These are phyloP conservation scores for Mycosphaerella sp. DNA, from an alignment of 2,329 filamentous ascomycete genomes.

Conservation along the genomic window DNA sequence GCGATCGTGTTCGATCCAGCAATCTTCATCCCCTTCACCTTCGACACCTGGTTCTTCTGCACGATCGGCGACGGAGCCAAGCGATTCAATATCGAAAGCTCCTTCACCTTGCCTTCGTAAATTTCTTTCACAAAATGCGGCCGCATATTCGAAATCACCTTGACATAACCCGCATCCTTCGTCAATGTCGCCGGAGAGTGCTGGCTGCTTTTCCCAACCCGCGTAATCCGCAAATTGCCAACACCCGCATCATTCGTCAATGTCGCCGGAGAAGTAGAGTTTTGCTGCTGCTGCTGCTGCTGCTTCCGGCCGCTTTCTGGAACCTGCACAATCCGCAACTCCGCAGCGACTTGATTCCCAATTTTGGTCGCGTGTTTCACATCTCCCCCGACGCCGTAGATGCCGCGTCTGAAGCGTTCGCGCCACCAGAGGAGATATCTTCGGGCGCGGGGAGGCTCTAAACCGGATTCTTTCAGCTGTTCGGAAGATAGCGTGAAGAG, in stretches of 20 bases:
- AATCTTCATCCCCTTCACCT: slow-evolving; percentile 60
- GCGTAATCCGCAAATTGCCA: too few species aligned
- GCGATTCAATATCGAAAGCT: slow-evolving; percentile 21
- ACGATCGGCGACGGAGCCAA: slow-evolving; percentile 33
- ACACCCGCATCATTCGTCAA: too few species aligned
- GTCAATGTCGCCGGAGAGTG: slow-evolving; percentile 43
- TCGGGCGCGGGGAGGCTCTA: slow-evolving; percentile 76
- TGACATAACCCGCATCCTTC: slow-evolving; percentile 49
- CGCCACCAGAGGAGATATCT: slow-evolving; percentile 84
- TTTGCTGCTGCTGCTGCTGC: too few species aligned
- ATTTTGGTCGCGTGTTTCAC: slow-evolving; percentile 60
- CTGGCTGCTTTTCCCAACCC: too few species aligned
- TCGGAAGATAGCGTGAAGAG: slow-evolving; percentile 74
- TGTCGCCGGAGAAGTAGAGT: too few species aligned
- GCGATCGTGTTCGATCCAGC: slow-evolving; percentile 61
- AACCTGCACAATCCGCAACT: slow-evolving; percentile 46
- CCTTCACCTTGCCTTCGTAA: slow-evolving; percentile 5
- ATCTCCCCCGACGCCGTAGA: slow-evolving; percentile 77
- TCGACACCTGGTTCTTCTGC: slow-evolving; percentile 29
- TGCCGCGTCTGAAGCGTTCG: slow-evolving; percentile 71
- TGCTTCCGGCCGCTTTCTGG: too few species aligned
- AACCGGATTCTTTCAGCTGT: slow-evolving; percentile 73
- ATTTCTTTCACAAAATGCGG: slow-evolving; percentile 30
- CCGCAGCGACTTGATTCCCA: slow-evolving; percentile 43
- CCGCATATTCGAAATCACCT: slow-evolving; percentile 55